Evolutionary conservation across 805 yeast genomes (phyloP).

Genomic region (Candida verbasci): DNA sequence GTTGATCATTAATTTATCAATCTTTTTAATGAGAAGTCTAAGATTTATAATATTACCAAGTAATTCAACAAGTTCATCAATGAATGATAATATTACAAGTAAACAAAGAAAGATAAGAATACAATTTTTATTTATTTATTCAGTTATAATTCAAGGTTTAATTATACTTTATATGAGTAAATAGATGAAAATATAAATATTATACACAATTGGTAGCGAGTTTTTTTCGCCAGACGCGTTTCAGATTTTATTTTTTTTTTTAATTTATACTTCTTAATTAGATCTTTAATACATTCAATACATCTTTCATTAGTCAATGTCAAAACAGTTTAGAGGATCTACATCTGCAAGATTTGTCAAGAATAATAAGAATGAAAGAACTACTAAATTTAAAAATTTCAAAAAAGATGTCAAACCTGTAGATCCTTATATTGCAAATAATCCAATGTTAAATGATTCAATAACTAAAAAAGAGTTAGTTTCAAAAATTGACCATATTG

Average conservation of each 20-base stretch:
- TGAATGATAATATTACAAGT: slow-evolving; percentile 53
- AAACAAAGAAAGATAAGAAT: slow-evolving; percentile 75
- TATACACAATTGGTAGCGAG: background rate
- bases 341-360: slow-evolving; percentile 51
- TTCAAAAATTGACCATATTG: slow-evolving; percentile 62
- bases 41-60: slow-evolving; percentile 63
- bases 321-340: slow-evolving; percentile 39
- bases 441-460: slow-evolving; percentile 35
- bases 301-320: slow-evolving; percentile 1
- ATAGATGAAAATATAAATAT: slow-evolving; percentile 6
- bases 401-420: slow-evolving; percentile 12
- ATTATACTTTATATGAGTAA: slow-evolving; percentile 67
- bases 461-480: slow-evolving; percentile 49
- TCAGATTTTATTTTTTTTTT: background rate
- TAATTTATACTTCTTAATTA: background rate
- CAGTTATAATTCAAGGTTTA: slow-evolving; percentile 73
- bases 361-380: slow-evolving; percentile 35
- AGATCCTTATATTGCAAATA: slow-evolving; percentile 23
- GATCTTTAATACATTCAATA: no score
- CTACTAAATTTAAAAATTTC: slow-evolving; percentile 8
- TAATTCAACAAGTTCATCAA: slow-evolving; percentile 16
- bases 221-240: slow-evolving; percentile 1
- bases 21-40: slow-evolving; percentile 66
- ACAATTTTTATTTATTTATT: slow-evolving; percentile 80
- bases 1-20: slow-evolving; percentile 43